These are phyloP conservation scores for Globisporangium sylvaticum DNA, from an alignment of 352 stramenopile genomes.

Conservation along the genomic window DNA sequence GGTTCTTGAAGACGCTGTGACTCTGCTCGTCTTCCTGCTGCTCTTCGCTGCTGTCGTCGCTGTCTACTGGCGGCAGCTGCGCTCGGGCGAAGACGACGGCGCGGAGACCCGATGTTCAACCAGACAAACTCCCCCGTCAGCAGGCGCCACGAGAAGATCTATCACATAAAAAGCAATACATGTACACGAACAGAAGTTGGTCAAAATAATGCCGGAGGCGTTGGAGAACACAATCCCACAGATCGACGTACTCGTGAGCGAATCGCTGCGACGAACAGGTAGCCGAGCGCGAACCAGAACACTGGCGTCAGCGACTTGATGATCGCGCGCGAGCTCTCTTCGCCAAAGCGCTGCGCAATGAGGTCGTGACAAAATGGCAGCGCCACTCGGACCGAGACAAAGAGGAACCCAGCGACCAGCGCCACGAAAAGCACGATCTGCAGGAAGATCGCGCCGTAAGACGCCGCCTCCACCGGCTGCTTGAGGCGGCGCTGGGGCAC, in stretches of 20 bases:
- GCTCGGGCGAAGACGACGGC: slow-evolving; percentile 6
- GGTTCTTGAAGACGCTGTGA: not conserved
- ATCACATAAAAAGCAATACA: not conserved
- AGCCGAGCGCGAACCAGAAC: slow-evolving; percentile 57
- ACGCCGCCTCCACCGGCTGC: slow-evolving; percentile 8
- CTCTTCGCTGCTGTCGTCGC: slow-evolving; percentile 13
- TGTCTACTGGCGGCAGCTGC: not conserved
- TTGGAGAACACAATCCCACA: no score
- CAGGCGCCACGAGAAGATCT: slow-evolving; percentile 56
- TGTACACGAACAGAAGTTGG: not conserved
- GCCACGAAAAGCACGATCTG: slow-evolving; percentile 17
- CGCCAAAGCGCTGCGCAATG: slow-evolving; percentile 23
- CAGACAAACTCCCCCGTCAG: slow-evolving; percentile 41
- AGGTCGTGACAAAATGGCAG: slow-evolving; percentile 24
- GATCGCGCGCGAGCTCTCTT: slow-evolving; percentile 25
- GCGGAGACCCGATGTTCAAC: slow-evolving; percentile 19
- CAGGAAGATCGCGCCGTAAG: slow-evolving; percentile 13
- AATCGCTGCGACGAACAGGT: slow-evolving; percentile 39
- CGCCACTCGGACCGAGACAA: slow-evolving; percentile 10
- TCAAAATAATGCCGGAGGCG: not conserved
- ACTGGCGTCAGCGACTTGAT: slow-evolving; percentile 32
- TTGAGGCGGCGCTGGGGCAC: not conserved
- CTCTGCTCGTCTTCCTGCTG: slow-evolving; percentile 5
- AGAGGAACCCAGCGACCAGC: slow-evolving; percentile 5
- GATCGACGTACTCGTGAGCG: slow-evolving; percentile 29